Percentiles rank a stretch among this genome's conserved stretches.
phyloP scores from a whole-genome alignment of 73 alveolate species.

The Symbiodinium natans region DNA sequence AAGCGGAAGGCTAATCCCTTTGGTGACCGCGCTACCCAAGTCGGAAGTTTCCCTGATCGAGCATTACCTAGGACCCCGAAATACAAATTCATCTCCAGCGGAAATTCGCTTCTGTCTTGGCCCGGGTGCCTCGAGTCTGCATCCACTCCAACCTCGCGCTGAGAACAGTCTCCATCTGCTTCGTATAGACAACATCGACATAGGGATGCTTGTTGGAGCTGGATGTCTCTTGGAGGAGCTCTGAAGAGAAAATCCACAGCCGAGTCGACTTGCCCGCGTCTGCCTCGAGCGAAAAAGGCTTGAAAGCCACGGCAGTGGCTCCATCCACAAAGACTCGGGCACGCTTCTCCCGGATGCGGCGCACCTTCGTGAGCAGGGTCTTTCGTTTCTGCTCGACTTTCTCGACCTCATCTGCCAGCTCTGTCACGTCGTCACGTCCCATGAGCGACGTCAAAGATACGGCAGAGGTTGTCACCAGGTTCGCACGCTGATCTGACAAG shows the following conservation, averaged over 20 bases:
- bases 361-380: background rate
- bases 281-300: background rate
- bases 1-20: no score
- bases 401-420: no score
- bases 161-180: background rate
- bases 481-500: no score
- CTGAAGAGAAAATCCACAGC: background rate
- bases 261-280: background rate
- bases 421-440: no score
- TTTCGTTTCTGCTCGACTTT: background rate
- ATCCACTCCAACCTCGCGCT: background rate
- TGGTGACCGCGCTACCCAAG: no score
- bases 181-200: background rate
- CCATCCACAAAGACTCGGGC: background rate
- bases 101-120: no score
- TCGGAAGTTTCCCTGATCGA: no score
- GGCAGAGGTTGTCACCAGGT: no score
- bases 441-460: no score
- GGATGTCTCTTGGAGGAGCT: background rate
- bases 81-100: no score
- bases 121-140: background rate
- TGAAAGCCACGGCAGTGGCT: background rate
- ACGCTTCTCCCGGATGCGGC: background rate
- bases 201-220: background rate
- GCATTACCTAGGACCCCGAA: no score